These are phyloP conservation scores for Quercus engelmannii DNA, from an alignment of 306 rosid genomes.

Conservation along the genomic window DNA sequence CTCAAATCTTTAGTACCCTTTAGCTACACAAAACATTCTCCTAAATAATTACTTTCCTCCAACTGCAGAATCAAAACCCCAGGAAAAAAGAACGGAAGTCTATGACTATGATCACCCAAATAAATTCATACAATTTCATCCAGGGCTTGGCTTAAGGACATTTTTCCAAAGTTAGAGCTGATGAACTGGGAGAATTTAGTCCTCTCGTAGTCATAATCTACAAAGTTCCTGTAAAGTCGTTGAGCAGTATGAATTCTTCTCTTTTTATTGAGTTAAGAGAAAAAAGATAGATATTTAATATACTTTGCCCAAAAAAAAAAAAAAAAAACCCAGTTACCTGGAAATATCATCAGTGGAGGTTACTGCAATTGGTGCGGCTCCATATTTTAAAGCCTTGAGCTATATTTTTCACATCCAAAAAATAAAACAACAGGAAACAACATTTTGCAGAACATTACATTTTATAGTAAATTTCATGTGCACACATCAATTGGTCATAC, in stretches of 20 bases:
- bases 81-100: not conserved
- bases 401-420: conserved; percentile 29
- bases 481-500: too few species aligned
- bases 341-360: conserved; percentile 23
- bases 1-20: conserved; percentile 1
- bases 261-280: not conserved
- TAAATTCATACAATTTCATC: conserved; percentile 66
- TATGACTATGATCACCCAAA: conserved; percentile 2
- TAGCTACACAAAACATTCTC: not conserved
- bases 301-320: not conserved
- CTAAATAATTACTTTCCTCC: not conserved
- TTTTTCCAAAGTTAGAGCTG: conserved; percentile 52
- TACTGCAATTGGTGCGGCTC: conserved; percentile 70
- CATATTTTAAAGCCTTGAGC: conserved; percentile 79
- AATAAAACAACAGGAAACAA: conserved; percentile 7
- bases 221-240: conserved; percentile 36
- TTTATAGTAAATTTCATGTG: too few species aligned
- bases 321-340: conserved; percentile 36
- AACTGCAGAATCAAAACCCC: not conserved
- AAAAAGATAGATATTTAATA: not conserved
- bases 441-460: not conserved
- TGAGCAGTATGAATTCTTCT: conserved; percentile 3
- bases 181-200: conserved; percentile 54
- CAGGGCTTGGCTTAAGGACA: conserved; percentile 59
- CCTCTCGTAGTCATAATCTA: conserved; percentile 41